These are phyloP conservation scores for Cryptococcus hybrid DNA, from an alignment of 1,284 basidiomycete genomes.

Conservation along the genomic window DNA sequence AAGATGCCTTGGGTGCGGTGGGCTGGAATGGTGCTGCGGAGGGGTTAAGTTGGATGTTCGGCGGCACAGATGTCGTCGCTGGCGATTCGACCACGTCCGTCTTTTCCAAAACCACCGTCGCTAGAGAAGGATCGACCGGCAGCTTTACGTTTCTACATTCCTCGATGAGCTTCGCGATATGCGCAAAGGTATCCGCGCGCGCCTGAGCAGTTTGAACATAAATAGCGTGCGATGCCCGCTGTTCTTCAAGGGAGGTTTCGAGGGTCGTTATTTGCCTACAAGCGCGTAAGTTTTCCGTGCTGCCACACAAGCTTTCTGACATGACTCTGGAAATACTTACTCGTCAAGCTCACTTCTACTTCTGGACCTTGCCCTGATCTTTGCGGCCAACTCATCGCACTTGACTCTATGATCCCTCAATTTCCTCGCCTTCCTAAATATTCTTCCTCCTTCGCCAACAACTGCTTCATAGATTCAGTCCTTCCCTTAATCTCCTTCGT, in stretches of 20 bases:
- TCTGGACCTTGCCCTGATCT: slow-evolving; percentile 30
- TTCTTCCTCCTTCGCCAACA: slow-evolving; percentile 33
- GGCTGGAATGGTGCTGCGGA: slow-evolving; percentile 37
- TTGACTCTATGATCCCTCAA: slow-evolving; percentile 36
- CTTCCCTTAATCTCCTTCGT: slow-evolving; percentile 21
- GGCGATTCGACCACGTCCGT: not conserved
- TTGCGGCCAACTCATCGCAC: slow-evolving; percentile 40
- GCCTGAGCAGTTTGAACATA: slow-evolving; percentile 29
- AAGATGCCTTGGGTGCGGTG: not conserved
- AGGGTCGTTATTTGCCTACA: slow-evolving; percentile 34
- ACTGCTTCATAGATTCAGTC: slow-evolving; percentile 1
- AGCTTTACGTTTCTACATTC: slow-evolving; percentile 35
- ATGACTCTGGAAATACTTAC: slow-evolving; percentile 23
- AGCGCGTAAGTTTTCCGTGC: not conserved
- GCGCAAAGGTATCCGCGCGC: slow-evolving; percentile 30
- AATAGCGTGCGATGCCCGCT: slow-evolving; percentile 23
- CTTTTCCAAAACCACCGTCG: slow-evolving; percentile 7
- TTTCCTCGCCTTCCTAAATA: slow-evolving; percentile 20
- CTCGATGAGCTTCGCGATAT: slow-evolving; percentile 32
- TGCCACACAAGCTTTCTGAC: too few relatives aligned
- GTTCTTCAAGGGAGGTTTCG: slow-evolving; percentile 27
- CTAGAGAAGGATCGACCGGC: slow-evolving; percentile 15
- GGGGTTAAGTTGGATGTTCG: slow-evolving; percentile 16
- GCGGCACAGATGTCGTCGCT: not conserved
- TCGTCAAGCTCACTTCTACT: slow-evolving; percentile 36